Evolutionary conservation across 345 rosid species (phyloP), one percentile per base, ranked within the genome.

Genomic region (Salix viminalis): DNA sequence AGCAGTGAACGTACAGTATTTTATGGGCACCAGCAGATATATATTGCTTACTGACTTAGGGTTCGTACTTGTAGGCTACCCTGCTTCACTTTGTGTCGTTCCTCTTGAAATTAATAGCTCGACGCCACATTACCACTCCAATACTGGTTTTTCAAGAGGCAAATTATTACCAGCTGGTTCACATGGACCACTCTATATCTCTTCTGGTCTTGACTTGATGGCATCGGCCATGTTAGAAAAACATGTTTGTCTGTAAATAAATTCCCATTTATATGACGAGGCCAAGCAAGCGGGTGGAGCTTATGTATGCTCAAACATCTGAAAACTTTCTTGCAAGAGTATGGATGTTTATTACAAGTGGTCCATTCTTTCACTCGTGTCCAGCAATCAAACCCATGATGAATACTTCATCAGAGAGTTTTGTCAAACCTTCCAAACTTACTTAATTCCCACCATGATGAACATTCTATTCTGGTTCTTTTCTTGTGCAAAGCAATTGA

Each of bases 291-390:
- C 73, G 34, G 77, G 46, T 26, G 15, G 10, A 66, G 68, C 24
- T 70, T 64, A 69, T 73, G 74, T 68, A 11, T 79, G 81, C 52
- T 65, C 81, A 34, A 67, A 79, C 73, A 72, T 67, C 72, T 79
- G 69, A 67, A 46, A 73, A 2, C n/a, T 69, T 58, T 50, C 64
- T 68, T 69, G 30, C 24, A 26, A 14, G 34, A 67, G 19, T 56
- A 41, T 78, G 73, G 62, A 78, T 67, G 56, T n/a, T 78, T 44
- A 64, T 26, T 71, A 58, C 12, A 67, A 15, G 81, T 69, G 77
- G 77, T 74, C 77, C 68, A 44, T 42, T 71, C 61, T 60, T 32
- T 21, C 70, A 6, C 62, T 58, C 5, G 62, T 70, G 70, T 46
- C 50, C 70, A 60, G 36, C 32, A 70, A 37, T 61, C n/a, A 9